These are phyloP conservation scores for Pyrenophora graminea DNA, from an alignment of 2,329 filamentous ascomycete species.

Conservation along the genomic window DNA sequence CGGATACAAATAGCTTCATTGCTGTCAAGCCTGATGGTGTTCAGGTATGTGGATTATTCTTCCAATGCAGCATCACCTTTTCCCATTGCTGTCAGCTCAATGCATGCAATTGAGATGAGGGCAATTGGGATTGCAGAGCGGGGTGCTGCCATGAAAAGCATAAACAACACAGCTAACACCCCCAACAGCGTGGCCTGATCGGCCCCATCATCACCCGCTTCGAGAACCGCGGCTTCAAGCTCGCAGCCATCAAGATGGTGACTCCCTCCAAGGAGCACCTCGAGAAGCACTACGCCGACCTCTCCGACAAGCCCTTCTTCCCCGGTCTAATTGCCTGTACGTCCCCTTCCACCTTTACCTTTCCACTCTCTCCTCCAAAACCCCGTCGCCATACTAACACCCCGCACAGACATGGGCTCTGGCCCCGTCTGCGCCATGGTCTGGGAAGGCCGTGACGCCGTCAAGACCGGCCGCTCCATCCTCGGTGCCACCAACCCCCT, in stretches of 20 bases:
- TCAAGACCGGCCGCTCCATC: constrained; percentile 96
- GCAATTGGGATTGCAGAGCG: background rate
- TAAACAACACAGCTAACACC: constrained; percentile 15
- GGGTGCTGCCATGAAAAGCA: background rate
- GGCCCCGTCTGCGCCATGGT: constrained; percentile 99
- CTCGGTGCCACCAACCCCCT: constrained; percentile 99
- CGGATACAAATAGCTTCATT: constrained; percentile 76
- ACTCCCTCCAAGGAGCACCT: constrained; percentile 91
- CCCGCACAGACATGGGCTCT: constrained; percentile 80
- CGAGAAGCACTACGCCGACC: constrained; percentile 95
- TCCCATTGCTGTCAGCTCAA: background rate
- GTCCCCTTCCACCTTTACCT: constrained; percentile 38
- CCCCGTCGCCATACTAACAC: constrained; percentile 11
- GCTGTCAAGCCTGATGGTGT: constrained; percentile 99
- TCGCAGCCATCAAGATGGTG: constrained; percentile 94
- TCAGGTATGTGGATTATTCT: constrained; percentile 67
- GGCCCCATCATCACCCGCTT: constrained; percentile 98
- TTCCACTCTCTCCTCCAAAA: background rate
- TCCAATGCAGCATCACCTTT: too few relatives aligned
- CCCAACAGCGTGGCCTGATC: constrained; percentile 83
- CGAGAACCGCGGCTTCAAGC: constrained; percentile 98
- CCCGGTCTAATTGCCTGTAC: constrained; percentile 86
- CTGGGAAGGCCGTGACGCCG: constrained; percentile 98
- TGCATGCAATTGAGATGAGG: background rate
- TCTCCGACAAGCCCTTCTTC: constrained; percentile 96